A percentile compares a stretch with the other conserved stretches of the same genome.
phyloP scores from a whole-genome alignment of 257 asterid species.

The Henckelia pumila region DNA sequence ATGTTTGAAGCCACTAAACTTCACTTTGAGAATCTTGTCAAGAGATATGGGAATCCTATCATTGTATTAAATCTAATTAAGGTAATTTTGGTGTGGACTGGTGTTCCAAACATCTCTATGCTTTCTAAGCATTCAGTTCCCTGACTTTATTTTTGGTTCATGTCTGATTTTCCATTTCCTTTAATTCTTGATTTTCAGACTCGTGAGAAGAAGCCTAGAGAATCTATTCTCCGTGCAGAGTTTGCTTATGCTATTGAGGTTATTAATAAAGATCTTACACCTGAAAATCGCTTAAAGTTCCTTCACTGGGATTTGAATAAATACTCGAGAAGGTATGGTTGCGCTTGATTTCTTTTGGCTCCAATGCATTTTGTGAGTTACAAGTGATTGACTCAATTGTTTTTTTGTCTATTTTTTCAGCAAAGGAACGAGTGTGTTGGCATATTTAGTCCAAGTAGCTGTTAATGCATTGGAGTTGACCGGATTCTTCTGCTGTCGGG shows the following conservation, averaged over 20 bases:
- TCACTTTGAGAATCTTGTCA: constrained; percentile 82
- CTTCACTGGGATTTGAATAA: constrained; percentile 95
- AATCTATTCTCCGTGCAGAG: constrained; percentile 76
- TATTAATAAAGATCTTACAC: constrained; percentile 63
- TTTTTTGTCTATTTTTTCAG: constrained; percentile 35
- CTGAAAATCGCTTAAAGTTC: constrained; percentile 72
- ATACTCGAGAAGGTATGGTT: constrained; percentile 61
- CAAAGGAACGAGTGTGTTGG: constrained; percentile 64
- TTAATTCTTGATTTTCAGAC: constrained; percentile 41
- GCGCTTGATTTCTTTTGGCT: constrained; percentile 12
- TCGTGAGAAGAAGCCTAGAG: constrained; percentile 94
- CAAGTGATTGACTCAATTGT: constrained; percentile 10
- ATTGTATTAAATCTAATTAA: constrained; percentile 85
- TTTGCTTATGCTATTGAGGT: constrained; percentile 79
- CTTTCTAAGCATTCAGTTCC: constrained; percentile 18
- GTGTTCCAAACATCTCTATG: constrained; percentile 6
- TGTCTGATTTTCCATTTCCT: not conserved
- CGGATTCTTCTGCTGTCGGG: constrained; percentile 67
- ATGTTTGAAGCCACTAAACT: constrained; percentile 81
- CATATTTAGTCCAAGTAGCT: constrained; percentile 66
- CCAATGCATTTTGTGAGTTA: not conserved
- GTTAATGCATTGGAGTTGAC: constrained; percentile 68
- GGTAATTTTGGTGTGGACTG: constrained; percentile 39
- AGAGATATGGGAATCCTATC: constrained; percentile 93
- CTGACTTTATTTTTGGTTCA: not conserved